Evolutionary conservation across 306 rosid species (phyloP).

Genomic region (Citrullus amarus): DNA sequence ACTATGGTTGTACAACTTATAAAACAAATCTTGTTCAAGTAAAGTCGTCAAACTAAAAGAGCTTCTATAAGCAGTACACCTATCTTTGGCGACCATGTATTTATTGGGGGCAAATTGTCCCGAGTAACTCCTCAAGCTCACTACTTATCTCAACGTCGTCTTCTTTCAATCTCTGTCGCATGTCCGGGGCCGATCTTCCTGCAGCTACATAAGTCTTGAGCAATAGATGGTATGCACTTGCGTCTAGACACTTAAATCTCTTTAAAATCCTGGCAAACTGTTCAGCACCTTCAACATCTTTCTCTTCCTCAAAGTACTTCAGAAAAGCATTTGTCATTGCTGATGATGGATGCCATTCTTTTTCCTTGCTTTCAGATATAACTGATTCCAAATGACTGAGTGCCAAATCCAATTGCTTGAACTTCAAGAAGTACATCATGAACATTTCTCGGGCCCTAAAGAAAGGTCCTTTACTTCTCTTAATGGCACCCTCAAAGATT

Average conservation of each 20-base stretch:
- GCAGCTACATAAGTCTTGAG: conserved; percentile 32
- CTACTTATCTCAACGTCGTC: conserved; percentile 18
- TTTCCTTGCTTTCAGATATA: conserved; percentile 25
- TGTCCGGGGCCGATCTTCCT: conserved; percentile 23
- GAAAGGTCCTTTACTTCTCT: conserved; percentile 41
- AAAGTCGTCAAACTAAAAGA: background rate
- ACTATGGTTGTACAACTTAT: no score
- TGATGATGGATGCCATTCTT: conserved; percentile 34
- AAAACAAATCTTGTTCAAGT: no score
- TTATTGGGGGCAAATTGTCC: conserved; percentile 14
- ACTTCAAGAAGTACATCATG: conserved; percentile 41
- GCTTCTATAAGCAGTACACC: background rate
- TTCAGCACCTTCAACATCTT: conserved; percentile 43
- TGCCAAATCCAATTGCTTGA: conserved; percentile 33
- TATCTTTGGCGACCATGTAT: background rate
- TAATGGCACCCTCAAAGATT: conserved; percentile 33
- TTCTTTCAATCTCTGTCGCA: conserved; percentile 27
- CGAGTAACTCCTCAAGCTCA: conserved; percentile 28
- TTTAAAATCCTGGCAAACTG: conserved; percentile 46
- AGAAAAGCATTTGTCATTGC: conserved; percentile 34
- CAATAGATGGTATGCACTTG: conserved; percentile 28
- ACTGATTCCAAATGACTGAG: conserved; percentile 37
- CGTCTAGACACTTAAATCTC: conserved; percentile 25
- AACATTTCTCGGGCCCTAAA: conserved; percentile 41
- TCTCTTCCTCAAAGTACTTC: conserved; percentile 48